A percentile compares a stretch with the other conserved stretches of the same genome.
phyloP scores from a whole-genome alignment of 176 grass and related monocot species.

The Musa schizocarpa region DNA sequence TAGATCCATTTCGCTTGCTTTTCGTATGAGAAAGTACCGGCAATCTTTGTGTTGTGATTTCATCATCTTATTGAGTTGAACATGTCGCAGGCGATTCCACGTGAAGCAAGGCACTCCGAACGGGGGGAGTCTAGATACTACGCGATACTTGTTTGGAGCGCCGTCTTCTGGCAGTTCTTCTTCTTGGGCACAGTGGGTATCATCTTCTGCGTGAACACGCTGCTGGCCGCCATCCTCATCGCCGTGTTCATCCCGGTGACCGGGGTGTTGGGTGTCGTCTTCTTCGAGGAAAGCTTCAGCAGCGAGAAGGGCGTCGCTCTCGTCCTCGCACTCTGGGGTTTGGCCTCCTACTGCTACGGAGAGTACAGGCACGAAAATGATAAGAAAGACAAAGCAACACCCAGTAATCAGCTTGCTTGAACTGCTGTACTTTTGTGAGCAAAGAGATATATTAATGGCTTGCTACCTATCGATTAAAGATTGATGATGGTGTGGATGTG shows the following conservation, averaged over 20 bases:
- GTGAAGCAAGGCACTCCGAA: conserved; percentile 50
- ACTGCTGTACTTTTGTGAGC: no score
- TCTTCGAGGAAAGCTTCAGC: conserved; percentile 67
- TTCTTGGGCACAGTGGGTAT: conserved; percentile 65
- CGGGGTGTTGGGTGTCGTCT: conserved; percentile 51
- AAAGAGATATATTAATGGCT: no score
- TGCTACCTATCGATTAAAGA: no score
- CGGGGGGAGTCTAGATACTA: conserved; percentile 53
- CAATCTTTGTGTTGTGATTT: no score
- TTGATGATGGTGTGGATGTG: no score
- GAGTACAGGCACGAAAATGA: conserved; percentile 29
- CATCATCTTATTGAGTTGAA: background rate
- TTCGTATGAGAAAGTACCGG: no score
- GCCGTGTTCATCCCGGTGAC: conserved; percentile 57
- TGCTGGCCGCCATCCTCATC: conserved; percentile 63
- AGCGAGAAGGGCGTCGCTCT: conserved; percentile 61
- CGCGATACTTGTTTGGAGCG: conserved; percentile 35
- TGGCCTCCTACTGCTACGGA: conserved; percentile 76
- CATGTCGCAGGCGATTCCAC: conserved; percentile 45
- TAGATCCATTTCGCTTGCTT: no score
- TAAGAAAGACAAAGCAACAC: background rate
- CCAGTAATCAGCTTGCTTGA: no score
- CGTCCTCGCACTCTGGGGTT: conserved; percentile 65
- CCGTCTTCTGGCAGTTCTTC: conserved; percentile 53
- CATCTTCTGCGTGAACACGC: conserved; percentile 62